Evolutionary conservation across 2,329 filamentous ascomycete genomes (phyloP).

Genomic region (Fusarium sp.): DNA sequence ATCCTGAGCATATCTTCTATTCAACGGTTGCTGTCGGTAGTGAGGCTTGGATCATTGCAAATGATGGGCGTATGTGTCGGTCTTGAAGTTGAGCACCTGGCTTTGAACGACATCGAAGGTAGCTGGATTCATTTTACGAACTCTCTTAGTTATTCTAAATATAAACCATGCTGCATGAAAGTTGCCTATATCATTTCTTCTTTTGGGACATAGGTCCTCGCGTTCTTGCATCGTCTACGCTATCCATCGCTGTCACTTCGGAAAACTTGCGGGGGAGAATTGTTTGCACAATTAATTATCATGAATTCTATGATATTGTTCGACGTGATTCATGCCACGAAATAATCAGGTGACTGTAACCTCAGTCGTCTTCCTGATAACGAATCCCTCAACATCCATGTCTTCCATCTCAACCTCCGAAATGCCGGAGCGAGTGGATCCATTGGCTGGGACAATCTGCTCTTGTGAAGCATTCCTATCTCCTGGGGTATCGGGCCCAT

Average conservation of each 20-base stretch:
- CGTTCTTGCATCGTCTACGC: rapidly evolving
- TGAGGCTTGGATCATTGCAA: conserved; percentile 53
- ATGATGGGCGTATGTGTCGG: conserved; percentile 31
- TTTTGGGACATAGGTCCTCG: rapidly evolving
- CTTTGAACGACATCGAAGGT: not conserved
- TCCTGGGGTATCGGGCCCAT: not conserved
- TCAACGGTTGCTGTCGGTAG: conserved; percentile 59
- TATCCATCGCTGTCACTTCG: not conserved
- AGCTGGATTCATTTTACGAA: too few species aligned
- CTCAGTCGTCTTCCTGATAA: conserved; percentile 36
- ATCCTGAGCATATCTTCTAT: conserved; percentile 57
- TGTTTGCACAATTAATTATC: conserved; percentile 4
- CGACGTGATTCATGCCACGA: rapidly evolving
- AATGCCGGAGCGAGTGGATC: conserved; percentile 16
- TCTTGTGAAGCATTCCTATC: conserved; percentile 22
- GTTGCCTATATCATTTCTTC: not conserved
- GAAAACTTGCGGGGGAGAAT: rapidly evolving
- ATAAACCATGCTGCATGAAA: not conserved
- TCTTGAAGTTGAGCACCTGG: not conserved
- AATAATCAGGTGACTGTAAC: conserved; percentile 9
- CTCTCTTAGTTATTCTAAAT: not conserved
- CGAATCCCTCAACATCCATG: conserved; percentile 19
- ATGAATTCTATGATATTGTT: not conserved
- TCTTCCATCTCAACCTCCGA: conserved; percentile 15
- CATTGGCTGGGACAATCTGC: conserved; percentile 9